phyloP scores from a whole-genome alignment of 2,329 filamentous ascomycete species.

The Exserohilum rostratum region DNA sequence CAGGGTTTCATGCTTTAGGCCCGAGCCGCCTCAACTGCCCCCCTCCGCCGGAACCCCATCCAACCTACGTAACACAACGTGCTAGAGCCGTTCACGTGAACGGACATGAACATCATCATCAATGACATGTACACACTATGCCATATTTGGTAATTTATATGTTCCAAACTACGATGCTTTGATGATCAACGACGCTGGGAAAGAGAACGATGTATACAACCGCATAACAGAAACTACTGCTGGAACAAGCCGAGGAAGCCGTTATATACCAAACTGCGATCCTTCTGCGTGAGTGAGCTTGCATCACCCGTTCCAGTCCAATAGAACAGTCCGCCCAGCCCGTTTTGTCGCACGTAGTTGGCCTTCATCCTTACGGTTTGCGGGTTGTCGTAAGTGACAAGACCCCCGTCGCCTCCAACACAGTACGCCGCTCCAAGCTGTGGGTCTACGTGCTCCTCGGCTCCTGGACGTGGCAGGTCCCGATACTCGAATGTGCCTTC shows the following conservation, averaged over 20 bases:
- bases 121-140: too few species aligned
- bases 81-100: too few species aligned
- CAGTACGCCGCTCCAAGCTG: slow-evolving; percentile 73
- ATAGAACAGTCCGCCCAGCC: slow-evolving; percentile 78
- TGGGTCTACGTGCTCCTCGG: slow-evolving; percentile 72
- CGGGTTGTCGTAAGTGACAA: slow-evolving; percentile 80
- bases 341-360: slow-evolving; percentile 71
- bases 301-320: slow-evolving; percentile 79
- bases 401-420: slow-evolving; percentile 74
- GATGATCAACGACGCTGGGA: not conserved
- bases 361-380: slow-evolving; percentile 79
- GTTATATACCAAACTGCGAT: slow-evolving; percentile 64
- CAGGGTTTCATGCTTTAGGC: slow-evolving; percentile 13
- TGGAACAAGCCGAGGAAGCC: slow-evolving; percentile 61
- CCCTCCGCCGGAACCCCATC: not conserved
- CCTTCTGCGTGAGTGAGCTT: slow-evolving; percentile 48
- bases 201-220: not conserved
- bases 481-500: slow-evolving; percentile 76
- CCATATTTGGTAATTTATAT: too few species aligned
- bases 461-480: slow-evolving; percentile 66
- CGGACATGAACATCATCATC: too few species aligned
- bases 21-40: slow-evolving; percentile 20
- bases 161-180: too few species aligned
- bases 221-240: slow-evolving; percentile 18
- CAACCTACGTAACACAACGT: slow-evolving; percentile 12